phyloP scores from a whole-genome alignment of 1,284 basidiomycete species.

The Tylopilus sp. region DNA sequence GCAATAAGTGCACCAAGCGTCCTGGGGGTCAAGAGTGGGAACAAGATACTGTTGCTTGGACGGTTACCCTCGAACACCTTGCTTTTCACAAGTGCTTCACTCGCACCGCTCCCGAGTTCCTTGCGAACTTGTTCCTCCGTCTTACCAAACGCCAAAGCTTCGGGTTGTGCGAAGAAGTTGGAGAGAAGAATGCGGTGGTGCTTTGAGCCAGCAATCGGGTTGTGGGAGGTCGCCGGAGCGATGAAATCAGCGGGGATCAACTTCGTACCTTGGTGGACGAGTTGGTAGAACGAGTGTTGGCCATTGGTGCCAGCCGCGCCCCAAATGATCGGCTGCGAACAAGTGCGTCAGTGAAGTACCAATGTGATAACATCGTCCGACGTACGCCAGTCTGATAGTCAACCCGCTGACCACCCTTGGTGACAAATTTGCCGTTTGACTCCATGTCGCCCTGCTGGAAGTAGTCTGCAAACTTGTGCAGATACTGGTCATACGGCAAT shows the following conservation, averaged over 20 bases:
- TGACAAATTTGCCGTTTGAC: slow-evolving; percentile 97
- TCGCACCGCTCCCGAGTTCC: slow-evolving; percentile 84
- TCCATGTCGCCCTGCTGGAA: slow-evolving; percentile 99
- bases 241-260: slow-evolving; percentile 96
- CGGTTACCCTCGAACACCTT: slow-evolving; percentile 99
- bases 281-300: slow-evolving; percentile 99
- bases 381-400: slow-evolving; percentile 96
- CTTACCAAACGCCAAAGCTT: slow-evolving; percentile 98
- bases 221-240: slow-evolving; percentile 93
- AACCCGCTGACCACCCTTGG: slow-evolving; percentile 93
- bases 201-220: slow-evolving; percentile 87
- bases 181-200: slow-evolving; percentile 98
- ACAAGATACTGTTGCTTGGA: slow-evolving; percentile 97
- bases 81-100: slow-evolving; percentile 91
- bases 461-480: slow-evolving; percentile 99
- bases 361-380: slow-evolving; percentile 19
- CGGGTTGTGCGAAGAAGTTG: slow-evolving; percentile 99
- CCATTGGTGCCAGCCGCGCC: slow-evolving; percentile 98
- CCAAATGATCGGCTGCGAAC: slow-evolving; percentile 93
- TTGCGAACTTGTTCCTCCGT: slow-evolving; percentile 88
- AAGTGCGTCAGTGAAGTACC: slow-evolving; percentile 17
- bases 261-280: slow-evolving; percentile 96
- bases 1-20: slow-evolving; percentile 91
- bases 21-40: slow-evolving; percentile 92
- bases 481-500: slow-evolving; percentile 98